Evolutionary conservation across 169 alveolate genomes (phyloP).

Genomic region (Miamiensis avidus): DNA sequence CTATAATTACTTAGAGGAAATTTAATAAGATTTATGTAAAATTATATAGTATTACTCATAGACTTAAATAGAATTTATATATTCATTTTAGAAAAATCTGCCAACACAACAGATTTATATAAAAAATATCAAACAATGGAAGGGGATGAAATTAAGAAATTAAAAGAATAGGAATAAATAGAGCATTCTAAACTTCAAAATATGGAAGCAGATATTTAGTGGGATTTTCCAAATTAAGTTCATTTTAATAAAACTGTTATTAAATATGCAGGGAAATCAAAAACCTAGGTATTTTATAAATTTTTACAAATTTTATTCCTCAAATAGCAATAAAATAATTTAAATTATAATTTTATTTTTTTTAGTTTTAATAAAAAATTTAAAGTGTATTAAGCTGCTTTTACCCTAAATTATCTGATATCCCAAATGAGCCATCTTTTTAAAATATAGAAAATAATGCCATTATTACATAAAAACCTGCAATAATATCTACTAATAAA

Average conservation of each 20-base stretch:
- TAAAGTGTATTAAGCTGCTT: background rate
- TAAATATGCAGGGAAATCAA: background rate
- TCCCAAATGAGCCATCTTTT: background rate
- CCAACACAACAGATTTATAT: background rate
- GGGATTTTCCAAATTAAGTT: background rate
- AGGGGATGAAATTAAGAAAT: background rate
- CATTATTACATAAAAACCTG: background rate
- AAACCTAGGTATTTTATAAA: background rate
- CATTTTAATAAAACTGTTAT: no score
- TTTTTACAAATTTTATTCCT: no score
- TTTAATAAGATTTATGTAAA: background rate
- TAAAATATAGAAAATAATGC: no score
- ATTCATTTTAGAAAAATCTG: background rate
- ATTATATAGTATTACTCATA: no score
- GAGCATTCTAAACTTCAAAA: background rate
- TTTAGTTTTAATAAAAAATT: background rate
- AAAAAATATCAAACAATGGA: background rate
- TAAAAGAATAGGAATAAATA: background rate
- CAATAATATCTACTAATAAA: no score
- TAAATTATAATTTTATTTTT: no score
- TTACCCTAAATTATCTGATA: background rate
- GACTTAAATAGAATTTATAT: no score
- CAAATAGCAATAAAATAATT: no score
- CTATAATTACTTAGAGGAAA: background rate
- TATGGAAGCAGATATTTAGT: background rate